These are phyloP conservation scores for Fusarium sp. DNA, from an alignment of 2,329 filamentous ascomycete genomes.

Conservation along the genomic window DNA sequence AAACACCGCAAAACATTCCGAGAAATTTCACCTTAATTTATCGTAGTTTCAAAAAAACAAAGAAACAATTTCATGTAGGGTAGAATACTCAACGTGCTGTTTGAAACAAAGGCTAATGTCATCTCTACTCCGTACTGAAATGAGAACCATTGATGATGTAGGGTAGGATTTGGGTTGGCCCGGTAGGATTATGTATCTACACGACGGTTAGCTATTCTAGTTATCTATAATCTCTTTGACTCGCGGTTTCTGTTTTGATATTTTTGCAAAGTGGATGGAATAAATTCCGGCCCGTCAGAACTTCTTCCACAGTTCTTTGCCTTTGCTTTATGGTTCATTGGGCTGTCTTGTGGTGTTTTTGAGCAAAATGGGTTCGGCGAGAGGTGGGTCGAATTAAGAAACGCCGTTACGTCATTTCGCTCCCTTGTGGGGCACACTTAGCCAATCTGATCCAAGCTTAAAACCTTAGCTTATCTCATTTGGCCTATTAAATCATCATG, in stretches of 20 bases:
- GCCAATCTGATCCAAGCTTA: neutral
- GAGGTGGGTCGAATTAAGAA: neutral
- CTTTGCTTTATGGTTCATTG: rapidly evolving
- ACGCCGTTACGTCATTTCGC: neutral
- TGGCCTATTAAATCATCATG: neutral
- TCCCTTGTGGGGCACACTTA: neutral
- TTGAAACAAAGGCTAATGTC: no score
- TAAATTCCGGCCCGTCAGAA: neutral
- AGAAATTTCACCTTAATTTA: neutral
- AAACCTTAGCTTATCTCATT: neutral
- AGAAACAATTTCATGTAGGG: neutral
- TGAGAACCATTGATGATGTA: neutral
- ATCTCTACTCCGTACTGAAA: no score
- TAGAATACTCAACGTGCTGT: neutral
- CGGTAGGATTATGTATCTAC: neutral
- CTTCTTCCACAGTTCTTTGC: neutral
- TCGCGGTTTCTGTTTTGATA: rapidly evolving
- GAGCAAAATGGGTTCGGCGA: neutral
- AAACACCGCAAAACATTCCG: neutral
- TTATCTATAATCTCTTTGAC: neutral
- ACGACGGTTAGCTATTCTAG: neutral
- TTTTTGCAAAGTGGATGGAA: neutral
- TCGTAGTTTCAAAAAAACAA: neutral
- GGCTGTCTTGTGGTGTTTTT: neutral
- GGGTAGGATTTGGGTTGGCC: neutral